Evolutionary conservation across 2,329 filamentous ascomycete genomes (phyloP), one percentile per base, ranked within the genome.

Genomic region (Epichloe sibirici): DNA sequence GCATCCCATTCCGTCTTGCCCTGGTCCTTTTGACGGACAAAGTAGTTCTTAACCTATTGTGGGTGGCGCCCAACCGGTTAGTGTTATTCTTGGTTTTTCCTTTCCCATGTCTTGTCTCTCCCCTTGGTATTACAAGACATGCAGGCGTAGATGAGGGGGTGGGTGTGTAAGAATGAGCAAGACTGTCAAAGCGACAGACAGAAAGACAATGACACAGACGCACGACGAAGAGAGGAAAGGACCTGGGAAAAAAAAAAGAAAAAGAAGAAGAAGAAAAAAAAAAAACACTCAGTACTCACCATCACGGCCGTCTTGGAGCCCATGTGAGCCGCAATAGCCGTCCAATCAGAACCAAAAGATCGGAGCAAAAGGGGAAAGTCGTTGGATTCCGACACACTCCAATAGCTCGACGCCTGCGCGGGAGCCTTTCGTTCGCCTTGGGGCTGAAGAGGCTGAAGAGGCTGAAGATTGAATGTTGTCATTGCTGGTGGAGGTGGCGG

Each of bases 221-320:
- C 48, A 21, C 48, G 15, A 44, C 31, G 28, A 21, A 44, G 9
- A 21, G 21, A 8, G 48, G 21, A 31, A 15, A 17, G 4, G 17
- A 17, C 2, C 12, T 11, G 12, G 5, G 4, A 17, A 52, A 52
- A 43, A n/a, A 25, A 7, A 35, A 35, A 34, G 5, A 21, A 43
- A 35, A 51, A 13, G 6, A 40, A 34, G 17, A 21, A 17, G 17
- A 21, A 21, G 17, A 21, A 42, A 9, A 13, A 34, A 35, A 17
- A 25, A 34, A 44, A 5, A 39, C 42, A 17, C 34, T 13, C 13
- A 53, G 46, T 38, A 64, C 75, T 66, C 74, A 87, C 88, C 88
- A 93, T 93, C n/a, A 86, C 86, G 52, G 85, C 78, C 17, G 88
- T 91, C 69, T 91, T 91, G 4, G 86, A 88, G 48, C 85, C 83